These are phyloP conservation scores for Fusarium sp. DNA, from an alignment of 2,329 filamentous ascomycete genomes.

Conservation along the genomic window DNA sequence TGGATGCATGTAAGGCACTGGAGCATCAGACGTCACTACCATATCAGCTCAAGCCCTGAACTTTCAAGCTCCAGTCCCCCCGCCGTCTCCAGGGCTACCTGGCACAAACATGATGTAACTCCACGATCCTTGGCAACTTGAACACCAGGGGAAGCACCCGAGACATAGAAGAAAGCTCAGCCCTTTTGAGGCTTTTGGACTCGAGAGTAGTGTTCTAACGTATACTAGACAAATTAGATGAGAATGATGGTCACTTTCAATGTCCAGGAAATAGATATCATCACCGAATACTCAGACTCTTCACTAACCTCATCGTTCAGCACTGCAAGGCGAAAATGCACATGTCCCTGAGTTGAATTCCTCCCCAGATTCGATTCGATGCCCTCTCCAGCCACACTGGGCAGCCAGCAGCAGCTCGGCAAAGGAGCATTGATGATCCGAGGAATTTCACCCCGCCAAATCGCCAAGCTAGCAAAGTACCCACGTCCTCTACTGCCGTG, in stretches of 20 bases:
- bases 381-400: neutral
- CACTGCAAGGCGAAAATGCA: neutral
- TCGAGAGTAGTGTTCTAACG: neutral
- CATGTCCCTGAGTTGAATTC: neutral
- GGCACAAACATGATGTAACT: neutral
- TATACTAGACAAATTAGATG: neutral
- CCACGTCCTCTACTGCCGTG: neutral
- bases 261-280: neutral
- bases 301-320: neutral
- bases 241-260: neutral
- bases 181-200: neutral
- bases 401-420: conserved; percentile 5
- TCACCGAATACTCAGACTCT: neutral
- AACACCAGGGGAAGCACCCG: neutral
- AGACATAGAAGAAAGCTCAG: neutral
- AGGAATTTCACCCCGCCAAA: conserved; percentile 43
- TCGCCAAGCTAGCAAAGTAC: conserved; percentile 36
- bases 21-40: conserved; percentile 22
- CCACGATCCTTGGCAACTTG: neutral
- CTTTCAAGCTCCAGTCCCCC: conserved; percentile 17
- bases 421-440: conserved; percentile 50
- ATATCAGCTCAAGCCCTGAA: conserved; percentile 26
- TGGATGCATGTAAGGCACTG: neutral
- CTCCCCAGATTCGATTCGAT: neutral
- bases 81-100: neutral